A percentile compares a stretch with the other conserved stretches of the same genome.
phyloP scores from a whole-genome alignment of 208 protist genomes.

The Trypanosoma mega region DNA sequence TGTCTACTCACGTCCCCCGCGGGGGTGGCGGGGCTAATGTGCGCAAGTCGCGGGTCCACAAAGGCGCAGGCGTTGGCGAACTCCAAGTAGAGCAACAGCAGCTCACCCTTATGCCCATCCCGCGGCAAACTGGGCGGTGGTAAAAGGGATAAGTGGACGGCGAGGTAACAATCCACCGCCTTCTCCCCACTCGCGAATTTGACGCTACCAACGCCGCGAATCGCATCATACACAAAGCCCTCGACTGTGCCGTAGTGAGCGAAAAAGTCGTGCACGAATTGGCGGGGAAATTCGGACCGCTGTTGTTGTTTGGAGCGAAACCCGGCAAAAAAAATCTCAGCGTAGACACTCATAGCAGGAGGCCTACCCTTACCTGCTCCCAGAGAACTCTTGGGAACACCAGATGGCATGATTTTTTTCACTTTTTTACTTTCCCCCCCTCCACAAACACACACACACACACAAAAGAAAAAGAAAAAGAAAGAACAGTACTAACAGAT shows the following conservation, averaged over 20 bases:
- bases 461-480: slow-evolving; percentile 10
- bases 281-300: not conserved
- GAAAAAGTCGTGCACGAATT: slow-evolving; percentile 56
- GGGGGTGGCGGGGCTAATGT: too few species aligned
- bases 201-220: slow-evolving; percentile 62
- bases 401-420: not conserved
- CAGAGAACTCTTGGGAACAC: not conserved
- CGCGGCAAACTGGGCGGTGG: slow-evolving; percentile 6
- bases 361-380: not conserved
- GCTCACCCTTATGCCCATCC: slow-evolving; percentile 1
- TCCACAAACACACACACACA: not conserved
- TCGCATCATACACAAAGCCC: slow-evolving; percentile 44
- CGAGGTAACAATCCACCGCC: slow-evolving; percentile 60
- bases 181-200: slow-evolving; percentile 46
- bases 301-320: slow-evolving; percentile 26
- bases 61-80: slow-evolving; percentile 64
- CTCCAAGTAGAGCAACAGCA: slow-evolving; percentile 50
- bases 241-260: slow-evolving; percentile 52
- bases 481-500: slow-evolving; percentile 8
- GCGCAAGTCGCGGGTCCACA: slow-evolving; percentile 51
- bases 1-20: slow-evolving; percentile 54
- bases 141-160: slow-evolving; percentile 51
- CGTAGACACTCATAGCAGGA: slow-evolving; percentile 8
- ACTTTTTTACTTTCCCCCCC: not conserved
- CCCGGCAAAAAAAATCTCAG: slow-evolving; percentile 74